A percentile compares a stretch with the other conserved stretches of the same genome.
Conservation (phyloP, 176 grass and related monocot species). For the Stipa capillata region DNA sequence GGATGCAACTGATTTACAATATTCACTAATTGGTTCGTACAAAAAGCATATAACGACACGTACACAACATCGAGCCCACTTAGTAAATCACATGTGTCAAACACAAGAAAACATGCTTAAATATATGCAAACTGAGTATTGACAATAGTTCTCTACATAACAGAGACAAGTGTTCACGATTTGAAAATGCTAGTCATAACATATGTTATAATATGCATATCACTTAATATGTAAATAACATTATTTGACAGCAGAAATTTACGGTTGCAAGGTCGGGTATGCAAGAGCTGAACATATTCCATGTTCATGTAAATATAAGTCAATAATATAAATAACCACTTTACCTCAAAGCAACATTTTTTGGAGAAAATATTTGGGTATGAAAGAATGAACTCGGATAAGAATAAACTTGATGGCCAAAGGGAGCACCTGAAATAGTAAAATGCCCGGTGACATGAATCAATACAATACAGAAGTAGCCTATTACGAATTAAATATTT, state of each 20-base stretch:
- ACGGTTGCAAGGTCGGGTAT: background rate
- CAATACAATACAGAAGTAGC: background rate
- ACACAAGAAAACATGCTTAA: background rate
- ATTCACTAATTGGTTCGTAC: background rate
- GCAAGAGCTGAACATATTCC: background rate
- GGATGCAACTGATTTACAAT: background rate
- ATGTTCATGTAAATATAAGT: background rate
- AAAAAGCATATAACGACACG: background rate
- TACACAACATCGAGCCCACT: background rate
- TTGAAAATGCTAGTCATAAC: background rate
- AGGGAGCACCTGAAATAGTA: constrained; percentile 61
- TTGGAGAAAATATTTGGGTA: constrained; percentile 48
- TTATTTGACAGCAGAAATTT: background rate
- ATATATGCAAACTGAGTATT: background rate
- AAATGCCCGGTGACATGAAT: constrained; percentile 13
- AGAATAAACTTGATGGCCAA: constrained; percentile 89
- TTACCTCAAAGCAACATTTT: constrained; percentile 78
- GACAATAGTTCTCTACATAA: background rate
- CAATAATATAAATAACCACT: constrained; percentile 2
- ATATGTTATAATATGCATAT: background rate
- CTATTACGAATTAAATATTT: background rate
- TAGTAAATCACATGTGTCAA: background rate
- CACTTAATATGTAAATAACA: background rate
- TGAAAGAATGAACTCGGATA: constrained; percentile 88
- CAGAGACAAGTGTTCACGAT: background rate